Conservation (phyloP, 2,329 filamentous ascomycete species). For the Ophiostoma australiae region DNA sequence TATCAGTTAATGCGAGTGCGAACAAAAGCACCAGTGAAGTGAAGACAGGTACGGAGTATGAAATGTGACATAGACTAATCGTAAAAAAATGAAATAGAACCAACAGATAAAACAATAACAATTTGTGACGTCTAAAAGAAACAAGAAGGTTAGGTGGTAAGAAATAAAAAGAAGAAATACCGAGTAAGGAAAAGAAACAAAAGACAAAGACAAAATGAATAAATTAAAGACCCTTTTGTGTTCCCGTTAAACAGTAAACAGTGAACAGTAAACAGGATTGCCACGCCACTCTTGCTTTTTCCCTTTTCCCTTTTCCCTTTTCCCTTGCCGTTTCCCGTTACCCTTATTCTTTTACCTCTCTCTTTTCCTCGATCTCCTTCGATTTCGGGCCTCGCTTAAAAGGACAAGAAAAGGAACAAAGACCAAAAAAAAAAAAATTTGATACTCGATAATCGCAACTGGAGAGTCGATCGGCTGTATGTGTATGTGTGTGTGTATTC, state of each 20-base stretch:
- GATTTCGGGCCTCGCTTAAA: background rate
- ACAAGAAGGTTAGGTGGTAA: background rate
- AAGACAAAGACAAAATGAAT: conserved; percentile 9
- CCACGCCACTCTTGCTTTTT: conserved; percentile 10
- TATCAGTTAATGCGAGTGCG: background rate
- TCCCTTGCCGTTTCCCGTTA: background rate
- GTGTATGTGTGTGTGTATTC: background rate
- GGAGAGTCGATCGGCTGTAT: background rate
- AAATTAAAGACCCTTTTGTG: background rate
- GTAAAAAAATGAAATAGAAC: background rate
- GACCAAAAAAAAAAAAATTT: background rate
- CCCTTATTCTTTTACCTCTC: background rate
- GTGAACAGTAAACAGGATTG: background rate
- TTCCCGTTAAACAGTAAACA: background rate
- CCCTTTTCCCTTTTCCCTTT: background rate
- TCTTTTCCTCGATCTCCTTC: background rate
- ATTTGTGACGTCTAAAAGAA: conserved; percentile 6
- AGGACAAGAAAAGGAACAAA: background rate
- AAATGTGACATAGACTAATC: background rate
- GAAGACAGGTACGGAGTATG: background rate
- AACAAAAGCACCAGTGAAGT: background rate
- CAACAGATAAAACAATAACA: background rate
- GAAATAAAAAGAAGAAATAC: background rate
- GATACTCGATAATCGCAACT: background rate
- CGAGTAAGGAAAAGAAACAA: background rate